Evolutionary conservation across 2,329 filamentous ascomycete species (phyloP), one percentile per base, ranked within the genome.

Genomic region (Colletotrichum musae): DNA sequence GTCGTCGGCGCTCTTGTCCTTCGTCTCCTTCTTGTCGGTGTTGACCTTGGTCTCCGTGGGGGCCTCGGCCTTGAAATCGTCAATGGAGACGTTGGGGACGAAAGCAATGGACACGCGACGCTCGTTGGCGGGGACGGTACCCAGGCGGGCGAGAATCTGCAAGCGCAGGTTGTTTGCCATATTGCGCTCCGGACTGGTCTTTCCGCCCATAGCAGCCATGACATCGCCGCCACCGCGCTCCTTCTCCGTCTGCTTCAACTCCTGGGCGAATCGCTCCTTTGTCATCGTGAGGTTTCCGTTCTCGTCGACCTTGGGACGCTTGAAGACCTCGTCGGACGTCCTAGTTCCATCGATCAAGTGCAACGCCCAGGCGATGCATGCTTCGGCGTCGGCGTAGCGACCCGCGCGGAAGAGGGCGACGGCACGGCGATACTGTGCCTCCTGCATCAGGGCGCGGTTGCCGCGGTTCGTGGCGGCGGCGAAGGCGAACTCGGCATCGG

Each of bases 391-490:
- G 4, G 91, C 94, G 74, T 90, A 94, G 61, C 89, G 86, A 41
- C 88, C 89, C 48, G 94, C 83, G 57, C 91, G 88, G 79, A 90
- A 93, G 28, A 95, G 85, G 12, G 92, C 88, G 13, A 97, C 89
- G 5, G 89, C 93, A 45, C 95, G 89, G 73, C 95, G 90, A 75
- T 96, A 89, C 75, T 98, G 94, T 2, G 93, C 92, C n/a, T 94
- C 89, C 53, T 91, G 86, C 78, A 98, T 94, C 36, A 92, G 86
- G 72, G 94, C 89, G 58, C 93, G 89, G 75, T 91, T 92, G 39
- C 88, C 93, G 48, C 95, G 92, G 71, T 91, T 86, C 28, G 83
- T 83, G 3, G 91, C 92, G 4, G 86, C 81, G 45, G 86, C 81
- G 61, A 92, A 87, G 3, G 91, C 93, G 56, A 86, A 85, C 71